These are phyloP conservation scores for Viola pubescens DNA, from an alignment of 441 rosid species.

Conservation along the genomic window DNA sequence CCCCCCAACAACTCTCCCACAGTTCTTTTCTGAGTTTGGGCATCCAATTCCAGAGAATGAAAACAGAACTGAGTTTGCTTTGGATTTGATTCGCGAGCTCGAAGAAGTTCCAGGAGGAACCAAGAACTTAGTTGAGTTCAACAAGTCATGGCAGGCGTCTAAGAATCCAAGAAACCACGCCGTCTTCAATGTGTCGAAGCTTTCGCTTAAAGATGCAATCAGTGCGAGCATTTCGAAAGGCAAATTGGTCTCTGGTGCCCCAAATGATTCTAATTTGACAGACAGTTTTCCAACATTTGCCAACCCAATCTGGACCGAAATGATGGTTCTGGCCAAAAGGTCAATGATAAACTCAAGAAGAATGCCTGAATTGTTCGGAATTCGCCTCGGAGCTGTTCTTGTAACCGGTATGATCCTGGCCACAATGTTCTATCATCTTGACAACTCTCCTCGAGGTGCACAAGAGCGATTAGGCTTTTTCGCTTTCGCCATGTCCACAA, in stretches of 20 bases:
- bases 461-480: constrained; percentile 77
- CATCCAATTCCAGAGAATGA: constrained; percentile 67
- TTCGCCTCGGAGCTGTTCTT: constrained; percentile 66
- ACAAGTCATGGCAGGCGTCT: constrained; percentile 41
- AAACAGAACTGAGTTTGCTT: constrained; percentile 58
- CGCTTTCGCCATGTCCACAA: constrained; percentile 82
- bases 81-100: constrained; percentile 58
- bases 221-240: constrained; percentile 56
- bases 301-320: constrained; percentile 68
- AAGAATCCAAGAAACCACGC: constrained; percentile 16
- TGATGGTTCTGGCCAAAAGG: constrained; percentile 69
- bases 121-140: constrained; percentile 44
- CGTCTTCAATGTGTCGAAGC: constrained; percentile 13
- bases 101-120: constrained; percentile 58
- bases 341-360: constrained; percentile 61
- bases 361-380: constrained; percentile 65
- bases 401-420: constrained; percentile 71
- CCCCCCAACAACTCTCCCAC: constrained; percentile 36
- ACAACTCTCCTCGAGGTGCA: constrained; percentile 68
- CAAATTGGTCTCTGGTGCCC: constrained; percentile 54
- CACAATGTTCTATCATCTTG: constrained; percentile 56
- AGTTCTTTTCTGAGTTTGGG: constrained; percentile 46
- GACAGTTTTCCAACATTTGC: constrained; percentile 53
- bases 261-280: constrained; percentile 36
- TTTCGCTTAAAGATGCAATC: constrained; percentile 48